These are phyloP conservation scores for Ceratobasidium sp. DNA, from an alignment of 1,284 basidiomycete genomes.

Conservation along the genomic window DNA sequence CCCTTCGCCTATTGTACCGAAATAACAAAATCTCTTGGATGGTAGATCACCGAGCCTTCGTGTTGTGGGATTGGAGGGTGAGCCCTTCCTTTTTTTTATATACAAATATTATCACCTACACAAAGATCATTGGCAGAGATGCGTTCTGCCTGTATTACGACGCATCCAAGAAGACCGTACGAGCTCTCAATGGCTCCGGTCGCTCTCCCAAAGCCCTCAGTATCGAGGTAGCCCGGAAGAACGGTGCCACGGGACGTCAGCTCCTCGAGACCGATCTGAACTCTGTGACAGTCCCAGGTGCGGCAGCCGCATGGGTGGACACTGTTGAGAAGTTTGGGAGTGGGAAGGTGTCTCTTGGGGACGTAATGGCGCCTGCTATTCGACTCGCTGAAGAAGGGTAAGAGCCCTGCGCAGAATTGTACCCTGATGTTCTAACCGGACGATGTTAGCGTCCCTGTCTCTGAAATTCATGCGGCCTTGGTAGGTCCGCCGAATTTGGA, in stretches of 20 bases:
- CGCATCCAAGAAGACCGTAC: conserved; percentile 79
- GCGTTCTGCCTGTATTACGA: conserved; percentile 94
- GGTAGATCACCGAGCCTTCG: conserved; percentile 57
- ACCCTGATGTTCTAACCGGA: conserved; percentile 41
- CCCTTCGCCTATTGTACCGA: neutral
- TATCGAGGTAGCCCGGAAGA: conserved; percentile 75
- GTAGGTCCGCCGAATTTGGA: conserved; percentile 57
- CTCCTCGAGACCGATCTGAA: conserved; percentile 84
- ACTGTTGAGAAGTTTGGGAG: conserved; percentile 86
- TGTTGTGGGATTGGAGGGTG: conserved; percentile 85
- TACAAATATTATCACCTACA: conserved; percentile 33
- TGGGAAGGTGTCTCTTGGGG: conserved; percentile 78
- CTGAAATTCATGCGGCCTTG: conserved; percentile 74
- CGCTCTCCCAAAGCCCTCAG: conserved; percentile 82
- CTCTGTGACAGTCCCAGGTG: conserved; percentile 94
- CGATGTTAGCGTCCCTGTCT: conserved; percentile 73
- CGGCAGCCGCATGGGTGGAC: conserved; percentile 93
- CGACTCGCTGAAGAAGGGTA: conserved; percentile 87
- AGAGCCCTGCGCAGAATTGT: conserved; percentile 42
- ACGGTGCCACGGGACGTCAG: conserved; percentile 72
- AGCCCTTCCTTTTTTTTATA: conserved; percentile 54
- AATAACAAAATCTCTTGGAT: neutral
- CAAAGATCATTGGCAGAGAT: conserved; percentile 65
- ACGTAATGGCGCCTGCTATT: conserved; percentile 91
- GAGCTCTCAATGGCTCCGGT: conserved; percentile 88